Evolutionary conservation across 768 basidiomycete genomes (phyloP), one percentile per base, ranked within the genome.

Genomic region (Dacryopinax spathularia): DNA sequence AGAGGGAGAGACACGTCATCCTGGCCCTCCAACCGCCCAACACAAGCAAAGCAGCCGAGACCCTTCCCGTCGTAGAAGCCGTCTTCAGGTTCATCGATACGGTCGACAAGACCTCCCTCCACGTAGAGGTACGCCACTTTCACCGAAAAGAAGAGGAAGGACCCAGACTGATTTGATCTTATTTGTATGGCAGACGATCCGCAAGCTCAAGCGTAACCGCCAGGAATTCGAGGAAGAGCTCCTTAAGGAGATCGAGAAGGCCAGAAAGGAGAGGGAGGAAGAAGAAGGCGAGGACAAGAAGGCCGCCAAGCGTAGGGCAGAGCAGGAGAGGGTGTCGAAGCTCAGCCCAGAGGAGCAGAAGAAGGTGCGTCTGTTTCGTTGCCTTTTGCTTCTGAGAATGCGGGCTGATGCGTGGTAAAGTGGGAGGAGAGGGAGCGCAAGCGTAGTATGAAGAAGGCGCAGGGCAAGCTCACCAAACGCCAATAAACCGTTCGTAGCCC

Each of bases 71-170:
- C 67, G 77, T 94, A 62, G 72, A 82, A 34, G 82, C 85, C 33
- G 70, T 82, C n/a, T 88, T 94, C 75, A 78, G 83, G 37, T 80
- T 94, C 65, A 78, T 91, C 66, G 92, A 96, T 72, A 73, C 80
- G 18, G 73, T 93, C 61, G 75, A 75, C 41, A 76, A 74, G 64
- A 69, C 66, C 31, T 69, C 76, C 62, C 75, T 92, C 59, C 84
- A 90, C 27, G 88, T 91, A 15, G 92, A 95, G 44, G 74, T 75
- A n/a, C n/a, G n/a, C n/a, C n/a, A n/a, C n/a, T n/a, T n/a, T n/a
- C n/a, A n/a, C n/a, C n/a, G n/a, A n/a, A n/a, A n/a, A n/a, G n/a
- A n/a, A n/a, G n/a, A n/a, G n/a, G n/a, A n/a, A n/a, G n/a, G n/a
- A n/a, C n/a, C n/a, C 34, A 60, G 68, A 61, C 12, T 13, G 48